Percentiles rank a stretch among this genome's conserved stretches.
These are phyloP conservation scores for Neofusicoccum cordaticola DNA, from an alignment of 2,329 filamentous ascomycete genomes.

Conservation along the genomic window DNA sequence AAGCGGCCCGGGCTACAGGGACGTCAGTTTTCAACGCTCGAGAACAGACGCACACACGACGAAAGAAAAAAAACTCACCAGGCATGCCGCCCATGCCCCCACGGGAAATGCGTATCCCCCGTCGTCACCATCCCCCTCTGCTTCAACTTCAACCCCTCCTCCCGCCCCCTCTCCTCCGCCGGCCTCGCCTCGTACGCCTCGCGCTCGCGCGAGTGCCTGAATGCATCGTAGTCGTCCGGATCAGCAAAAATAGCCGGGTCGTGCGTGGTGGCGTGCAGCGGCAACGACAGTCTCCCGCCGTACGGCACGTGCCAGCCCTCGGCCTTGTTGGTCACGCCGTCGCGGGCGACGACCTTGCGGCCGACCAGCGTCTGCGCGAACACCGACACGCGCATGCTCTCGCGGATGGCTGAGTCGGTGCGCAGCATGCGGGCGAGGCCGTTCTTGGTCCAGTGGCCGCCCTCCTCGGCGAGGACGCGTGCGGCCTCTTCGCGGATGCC, in stretches of 20 bases:
- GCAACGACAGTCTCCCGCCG: slow-evolving; percentile 22
- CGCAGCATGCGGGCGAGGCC: slow-evolving; percentile 25
- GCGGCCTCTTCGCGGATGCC: background rate
- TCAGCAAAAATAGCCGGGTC: slow-evolving; percentile 29
- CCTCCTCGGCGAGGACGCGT: background rate
- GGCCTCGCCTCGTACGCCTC: slow-evolving; percentile 19
- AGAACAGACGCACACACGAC: background rate
- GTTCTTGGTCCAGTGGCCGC: slow-evolving; percentile 22
- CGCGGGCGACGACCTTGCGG: slow-evolving; percentile 26
- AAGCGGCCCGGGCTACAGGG: slow-evolving; percentile 18
- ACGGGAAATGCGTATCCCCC: slow-evolving; percentile 25
- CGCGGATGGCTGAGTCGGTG: slow-evolving; percentile 30
- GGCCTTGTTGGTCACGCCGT: slow-evolving; percentile 26
- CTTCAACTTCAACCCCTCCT: slow-evolving; percentile 7
- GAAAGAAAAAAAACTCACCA: slow-evolving; percentile 20
- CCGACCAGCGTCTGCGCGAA: slow-evolving; percentile 23
- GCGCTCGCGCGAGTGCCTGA: slow-evolving; percentile 28
- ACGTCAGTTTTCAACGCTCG: too few species aligned
- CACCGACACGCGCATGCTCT: slow-evolving; percentile 28
- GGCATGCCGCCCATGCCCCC: slow-evolving; percentile 31
- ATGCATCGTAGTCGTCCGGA: slow-evolving; percentile 29
- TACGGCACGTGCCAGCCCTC: slow-evolving; percentile 24
- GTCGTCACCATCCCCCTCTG: slow-evolving; percentile 26
- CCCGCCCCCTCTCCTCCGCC: background rate
- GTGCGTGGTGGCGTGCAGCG: slow-evolving; percentile 32